Conservation (phyloP, 768 basidiomycete species). For the Suillus lakei region DNA sequence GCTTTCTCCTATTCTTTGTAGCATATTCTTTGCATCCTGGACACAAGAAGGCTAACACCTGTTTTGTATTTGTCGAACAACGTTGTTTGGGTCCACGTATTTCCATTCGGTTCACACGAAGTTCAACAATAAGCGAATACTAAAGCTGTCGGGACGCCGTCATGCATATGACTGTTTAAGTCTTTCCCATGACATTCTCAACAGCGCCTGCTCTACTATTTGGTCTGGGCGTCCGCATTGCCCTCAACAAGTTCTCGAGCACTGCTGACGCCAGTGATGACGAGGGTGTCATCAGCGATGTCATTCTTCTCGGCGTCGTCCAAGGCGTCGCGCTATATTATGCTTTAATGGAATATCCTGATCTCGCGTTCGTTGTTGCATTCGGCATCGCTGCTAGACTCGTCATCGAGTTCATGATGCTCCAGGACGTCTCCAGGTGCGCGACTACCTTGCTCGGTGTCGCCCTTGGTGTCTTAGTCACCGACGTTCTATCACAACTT, state of each 20-base stretch:
- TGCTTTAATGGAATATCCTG: conserved; percentile 57
- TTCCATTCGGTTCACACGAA: conserved; percentile 19
- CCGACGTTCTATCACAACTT: conserved; percentile 71
- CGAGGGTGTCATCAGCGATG: conserved; percentile 54
- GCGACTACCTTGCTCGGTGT: conserved; percentile 68
- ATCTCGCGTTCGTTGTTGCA: conserved; percentile 59
- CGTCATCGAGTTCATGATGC: conserved; percentile 60
- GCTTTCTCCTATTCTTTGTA: conserved; percentile 5
- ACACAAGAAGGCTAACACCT: neutral
- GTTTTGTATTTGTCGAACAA: conserved; percentile 3
- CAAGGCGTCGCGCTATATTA: conserved; percentile 79
- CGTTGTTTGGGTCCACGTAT: conserved; percentile 9
- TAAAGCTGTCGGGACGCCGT: conserved; percentile 14
- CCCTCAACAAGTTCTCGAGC: conserved; percentile 61
- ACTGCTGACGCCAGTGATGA: conserved; percentile 36
- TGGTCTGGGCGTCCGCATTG: conserved; percentile 75
- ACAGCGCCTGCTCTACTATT: conserved; percentile 73
- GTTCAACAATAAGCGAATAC: conserved; percentile 27
- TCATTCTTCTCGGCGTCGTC: conserved; percentile 71
- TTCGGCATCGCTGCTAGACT: conserved; percentile 65
- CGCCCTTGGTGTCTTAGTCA: conserved; percentile 69
- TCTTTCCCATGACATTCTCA: conserved; percentile 45
- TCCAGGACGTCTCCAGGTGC: conserved; percentile 57
- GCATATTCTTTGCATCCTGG: conserved; percentile 2
- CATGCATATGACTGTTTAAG: conserved; percentile 14